Evolutionary conservation across 202 grass and related monocot species (phyloP).

Genomic region (Carex arenaria): DNA sequence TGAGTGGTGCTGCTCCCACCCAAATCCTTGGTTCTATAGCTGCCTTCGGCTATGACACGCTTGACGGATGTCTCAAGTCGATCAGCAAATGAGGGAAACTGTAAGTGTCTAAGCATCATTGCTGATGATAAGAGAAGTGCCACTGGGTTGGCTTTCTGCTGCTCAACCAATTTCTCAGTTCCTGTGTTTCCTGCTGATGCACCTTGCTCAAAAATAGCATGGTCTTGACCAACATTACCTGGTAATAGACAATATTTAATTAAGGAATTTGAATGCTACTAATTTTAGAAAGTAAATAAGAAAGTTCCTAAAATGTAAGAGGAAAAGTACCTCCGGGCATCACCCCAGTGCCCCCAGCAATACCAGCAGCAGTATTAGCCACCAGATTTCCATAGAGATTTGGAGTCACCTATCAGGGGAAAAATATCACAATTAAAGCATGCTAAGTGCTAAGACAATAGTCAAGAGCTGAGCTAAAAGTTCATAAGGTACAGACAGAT

Average conservation of each 20-base stretch:
- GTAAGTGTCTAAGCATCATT: constrained; percentile 85
- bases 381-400: constrained; percentile 90
- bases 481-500: neutral
- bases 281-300: constrained; percentile 5
- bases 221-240: constrained; percentile 85
- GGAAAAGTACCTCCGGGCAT: constrained; percentile 76
- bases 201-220: constrained; percentile 87
- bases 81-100: constrained; percentile 78
- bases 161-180: constrained; percentile 51
- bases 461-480: neutral
- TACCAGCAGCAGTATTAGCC: constrained; percentile 77
- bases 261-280: neutral
- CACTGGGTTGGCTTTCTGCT: constrained; percentile 74
- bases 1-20: constrained; percentile 72
- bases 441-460: neutral
- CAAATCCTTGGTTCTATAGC: constrained; percentile 65
- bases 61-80: constrained; percentile 71
- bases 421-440: neutral
- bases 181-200: constrained; percentile 81
- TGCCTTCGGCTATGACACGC: constrained; percentile 49
- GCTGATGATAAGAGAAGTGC: constrained; percentile 72
- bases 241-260: constrained; percentile 5
- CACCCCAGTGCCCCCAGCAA: constrained; percentile 78
- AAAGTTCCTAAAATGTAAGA: constrained; percentile 17
- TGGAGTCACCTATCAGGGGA: constrained; percentile 56